phyloP scores from a whole-genome alignment of 2,329 filamentous ascomycete genomes.

The Bertia moriformis region DNA sequence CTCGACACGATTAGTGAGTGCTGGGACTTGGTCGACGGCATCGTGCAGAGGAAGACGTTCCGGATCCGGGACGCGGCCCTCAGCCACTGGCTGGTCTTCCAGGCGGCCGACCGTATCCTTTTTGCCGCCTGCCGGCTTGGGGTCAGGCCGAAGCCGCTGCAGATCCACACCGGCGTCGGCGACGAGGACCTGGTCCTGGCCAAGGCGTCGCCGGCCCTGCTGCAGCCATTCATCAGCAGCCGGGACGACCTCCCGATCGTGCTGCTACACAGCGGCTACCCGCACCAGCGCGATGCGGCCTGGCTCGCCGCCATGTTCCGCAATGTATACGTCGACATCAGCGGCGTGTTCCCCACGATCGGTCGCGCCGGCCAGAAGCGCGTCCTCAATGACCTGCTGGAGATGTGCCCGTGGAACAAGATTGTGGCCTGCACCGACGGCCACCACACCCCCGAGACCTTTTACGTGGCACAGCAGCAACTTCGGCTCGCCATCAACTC shows the following conservation, averaged over 20 bases:
- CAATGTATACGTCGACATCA: conserved; percentile 72
- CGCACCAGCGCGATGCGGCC: conserved; percentile 63
- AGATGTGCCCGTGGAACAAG: conserved; percentile 62
- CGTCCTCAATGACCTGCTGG: conserved; percentile 57
- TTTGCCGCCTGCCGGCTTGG: conserved; percentile 25
- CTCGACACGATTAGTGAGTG: conserved; percentile 16
- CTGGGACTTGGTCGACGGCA: conserved; percentile 7
- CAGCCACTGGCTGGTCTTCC: conserved; percentile 57
- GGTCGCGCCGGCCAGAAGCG: conserved; percentile 63
- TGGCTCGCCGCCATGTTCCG: conserved; percentile 65
- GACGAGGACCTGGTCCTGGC: conserved; percentile 64
- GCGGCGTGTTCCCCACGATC: conserved; percentile 67
- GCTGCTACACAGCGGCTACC: conserved; percentile 67
- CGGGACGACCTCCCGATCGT: conserved; percentile 62
- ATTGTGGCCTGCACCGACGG: conserved; percentile 70
- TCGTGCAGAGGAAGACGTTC: conserved; percentile 23
- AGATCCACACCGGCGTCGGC: conserved; percentile 72
- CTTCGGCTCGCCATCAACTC: conserved; percentile 56
- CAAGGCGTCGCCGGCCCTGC: conserved; percentile 57
- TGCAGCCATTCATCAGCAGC: conserved; percentile 58
- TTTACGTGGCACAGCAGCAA: conserved; percentile 57
- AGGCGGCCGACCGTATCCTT: conserved; percentile 42
- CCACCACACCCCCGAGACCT: conserved; percentile 68
- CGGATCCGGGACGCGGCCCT: conserved; percentile 48
- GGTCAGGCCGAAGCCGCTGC: conserved; percentile 68